Evolutionary conservation across 2,329 filamentous ascomycete species (phyloP).

Genomic region (Aspergillus calidoustus): DNA sequence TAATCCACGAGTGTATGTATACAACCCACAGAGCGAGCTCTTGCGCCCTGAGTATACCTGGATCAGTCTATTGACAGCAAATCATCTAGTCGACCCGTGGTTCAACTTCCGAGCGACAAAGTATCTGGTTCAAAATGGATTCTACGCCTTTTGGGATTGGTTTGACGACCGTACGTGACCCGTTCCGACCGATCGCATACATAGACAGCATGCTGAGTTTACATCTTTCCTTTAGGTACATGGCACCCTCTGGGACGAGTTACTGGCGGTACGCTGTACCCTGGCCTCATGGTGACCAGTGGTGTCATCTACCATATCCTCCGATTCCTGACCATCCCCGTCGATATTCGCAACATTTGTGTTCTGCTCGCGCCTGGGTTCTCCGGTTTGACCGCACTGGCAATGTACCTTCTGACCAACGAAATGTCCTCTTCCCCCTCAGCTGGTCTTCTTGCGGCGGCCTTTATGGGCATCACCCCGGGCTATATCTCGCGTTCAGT

Average conservation of each 20-base stretch:
- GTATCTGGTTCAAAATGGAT: conserved; percentile 94
- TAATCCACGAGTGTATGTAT: conserved; percentile 96
- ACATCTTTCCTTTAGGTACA: conserved; percentile 60
- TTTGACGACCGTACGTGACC: conserved; percentile 83
- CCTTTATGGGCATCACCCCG: conserved; percentile 96
- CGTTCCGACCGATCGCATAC: conserved; percentile 7
- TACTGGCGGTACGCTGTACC: conserved; percentile 97
- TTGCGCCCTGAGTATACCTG: not conserved
- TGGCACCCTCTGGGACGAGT: conserved; percentile 99
- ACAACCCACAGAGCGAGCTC: conserved; percentile 7
- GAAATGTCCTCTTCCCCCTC: conserved; percentile 97
- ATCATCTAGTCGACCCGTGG: conserved; percentile 86
- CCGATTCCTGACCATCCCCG: conserved; percentile 82
- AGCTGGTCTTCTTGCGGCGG: conserved; percentile 89
- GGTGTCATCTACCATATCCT: conserved; percentile 95
- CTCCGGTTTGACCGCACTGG: conserved; percentile 90
- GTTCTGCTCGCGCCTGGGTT: conserved; percentile 93
- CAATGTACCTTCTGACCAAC: conserved; percentile 91
- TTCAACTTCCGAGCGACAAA: conserved; percentile 99
- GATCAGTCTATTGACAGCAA: not conserved
- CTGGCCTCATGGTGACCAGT: conserved; percentile 98
- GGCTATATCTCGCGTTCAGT: conserved; percentile 98
- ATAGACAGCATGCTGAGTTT: conserved; percentile 9
- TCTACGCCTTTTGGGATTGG: conserved; percentile 99
- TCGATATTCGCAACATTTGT: conserved; percentile 99